Conservation (phyloP, 495 filamentous ascomycete genomes). For the Aspergillus coremiiformis region DNA sequence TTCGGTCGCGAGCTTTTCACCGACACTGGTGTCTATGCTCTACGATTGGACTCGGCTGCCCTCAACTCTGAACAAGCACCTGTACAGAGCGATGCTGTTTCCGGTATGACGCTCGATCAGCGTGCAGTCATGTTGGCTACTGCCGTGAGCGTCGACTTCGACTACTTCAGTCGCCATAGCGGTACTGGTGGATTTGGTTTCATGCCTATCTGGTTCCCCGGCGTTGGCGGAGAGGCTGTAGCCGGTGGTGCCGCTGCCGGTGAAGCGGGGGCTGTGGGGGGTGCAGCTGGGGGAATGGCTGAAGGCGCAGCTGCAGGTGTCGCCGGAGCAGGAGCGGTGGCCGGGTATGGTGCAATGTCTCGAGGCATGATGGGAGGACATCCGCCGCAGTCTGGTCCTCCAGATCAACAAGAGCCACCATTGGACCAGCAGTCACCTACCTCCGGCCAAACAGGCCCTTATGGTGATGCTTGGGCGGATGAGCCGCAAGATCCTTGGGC, state of each 20-base stretch:
- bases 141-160: slow-evolving; percentile 64
- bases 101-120: slow-evolving; percentile 63
- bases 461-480: slow-evolving; percentile 26
- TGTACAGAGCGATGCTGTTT: slow-evolving; percentile 10
- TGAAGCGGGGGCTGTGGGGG: slow-evolving; percentile 37
- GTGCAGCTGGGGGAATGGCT: slow-evolving; percentile 32
- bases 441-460: slow-evolving; percentile 11
- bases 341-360: slow-evolving; percentile 60
- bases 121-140: slow-evolving; percentile 66
- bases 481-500: slow-evolving; percentile 30
- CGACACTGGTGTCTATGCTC: slow-evolving; percentile 62
- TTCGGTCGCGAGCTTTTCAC: slow-evolving; percentile 68
- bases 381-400: slow-evolving; percentile 9
- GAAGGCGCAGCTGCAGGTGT: slow-evolving; percentile 36
- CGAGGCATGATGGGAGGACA: slow-evolving; percentile 29
- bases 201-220: slow-evolving; percentile 53
- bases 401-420: slow-evolving; percentile 19
- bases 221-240: slow-evolving; percentile 43
- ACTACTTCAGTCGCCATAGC: slow-evolving; percentile 63
- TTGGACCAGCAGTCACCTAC: slow-evolving; percentile 11
- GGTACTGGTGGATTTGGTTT: slow-evolving; percentile 42
- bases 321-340: slow-evolving; percentile 52
- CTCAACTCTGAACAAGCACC: slow-evolving; percentile 31
- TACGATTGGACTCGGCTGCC: slow-evolving; percentile 60
- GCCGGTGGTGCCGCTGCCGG: slow-evolving; percentile 39